Evolutionary conservation across 2,329 filamentous ascomycete genomes (phyloP), one percentile per base, ranked within the genome.

Genomic region (Ophiostoma novo-ulmi): DNA sequence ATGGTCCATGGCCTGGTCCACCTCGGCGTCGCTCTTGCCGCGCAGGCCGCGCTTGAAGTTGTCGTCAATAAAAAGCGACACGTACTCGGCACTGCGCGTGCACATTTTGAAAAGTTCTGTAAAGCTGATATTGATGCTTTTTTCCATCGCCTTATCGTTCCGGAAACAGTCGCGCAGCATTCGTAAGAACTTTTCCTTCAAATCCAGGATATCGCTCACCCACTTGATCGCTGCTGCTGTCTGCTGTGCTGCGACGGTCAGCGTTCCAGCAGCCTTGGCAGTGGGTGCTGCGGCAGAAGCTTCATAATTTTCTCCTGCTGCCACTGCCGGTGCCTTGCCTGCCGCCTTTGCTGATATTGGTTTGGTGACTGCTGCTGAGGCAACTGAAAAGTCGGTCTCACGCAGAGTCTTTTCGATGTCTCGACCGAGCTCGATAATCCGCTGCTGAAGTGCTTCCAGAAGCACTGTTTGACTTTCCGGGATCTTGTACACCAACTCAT

Each of bases 11-110:
- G 97, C 87, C 8, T 82, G 79, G 76, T 98, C 94, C 17, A 97
- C 87, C 77, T 98, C 94, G 38, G 85, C 85, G 76, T 98, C 95
- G 0, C 92, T 94, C 82, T 96, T 97, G 73, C 93, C 93, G 77
- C 93, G 94, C 78, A 97, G 91, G 4, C 94, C 94, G 75, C 94
- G 91, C 81, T 97, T 97, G 76, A 99, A 87, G 77, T 94, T 97
- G 76, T 98, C 94, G 76, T 99, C 95, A 71, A 99, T 97, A 80
- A 97, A 99, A 0, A 99, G 85, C 0, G 95, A 99, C 6, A 98
- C 90, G 77, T 93, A 97, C 77, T 99, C 95, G 1, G 94, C 92
- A 75, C 91, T 91, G 73, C 94, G 89, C 17, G 83, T 80, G 77
- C 97, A 97, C n/a, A 88, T 81, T 78, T 97, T 98, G 83, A 99